A percentile compares a stretch with the other conserved stretches of the same genome.
Conservation (phyloP, 257 asterid species). For the Solanum peruvianum region DNA sequence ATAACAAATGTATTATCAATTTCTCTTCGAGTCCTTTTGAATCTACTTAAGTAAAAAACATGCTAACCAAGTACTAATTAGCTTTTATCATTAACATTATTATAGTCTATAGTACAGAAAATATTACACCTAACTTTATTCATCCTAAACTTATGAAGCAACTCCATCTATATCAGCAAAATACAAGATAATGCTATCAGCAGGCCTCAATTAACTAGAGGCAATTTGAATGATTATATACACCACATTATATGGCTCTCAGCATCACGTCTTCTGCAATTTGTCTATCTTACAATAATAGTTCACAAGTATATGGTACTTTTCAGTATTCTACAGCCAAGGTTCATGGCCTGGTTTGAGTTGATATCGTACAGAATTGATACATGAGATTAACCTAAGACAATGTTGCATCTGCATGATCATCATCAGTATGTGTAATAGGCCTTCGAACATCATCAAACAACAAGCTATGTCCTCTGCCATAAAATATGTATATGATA, state of each 20-base stretch:
- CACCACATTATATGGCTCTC: not conserved
- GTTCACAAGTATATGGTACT: not conserved
- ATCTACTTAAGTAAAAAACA: not conserved
- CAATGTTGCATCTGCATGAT: not conserved
- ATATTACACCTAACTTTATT: not conserved
- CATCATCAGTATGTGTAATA: not conserved
- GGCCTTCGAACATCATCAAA: not conserved
- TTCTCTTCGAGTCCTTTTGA: too few relatives aligned
- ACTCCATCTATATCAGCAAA: not conserved
- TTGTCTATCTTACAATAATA: not conserved
- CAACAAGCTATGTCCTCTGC: slow-evolving; percentile 23
- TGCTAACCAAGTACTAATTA: not conserved
- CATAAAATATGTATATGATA: slow-evolving; percentile 17
- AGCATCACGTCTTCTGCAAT: not conserved
- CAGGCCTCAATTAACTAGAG: not conserved
- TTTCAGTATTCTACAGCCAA: not conserved
- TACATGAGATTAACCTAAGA: not conserved
- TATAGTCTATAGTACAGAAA: not conserved
- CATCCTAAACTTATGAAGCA: not conserved
- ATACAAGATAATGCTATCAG: not conserved
- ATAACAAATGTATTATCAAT: not conserved
- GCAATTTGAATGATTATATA: not conserved
- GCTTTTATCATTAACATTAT: not conserved
- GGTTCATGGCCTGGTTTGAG: not conserved
- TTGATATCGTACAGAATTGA: not conserved